Conservation (phyloP, 306 rosid species). For the Quercus dentata region DNA sequence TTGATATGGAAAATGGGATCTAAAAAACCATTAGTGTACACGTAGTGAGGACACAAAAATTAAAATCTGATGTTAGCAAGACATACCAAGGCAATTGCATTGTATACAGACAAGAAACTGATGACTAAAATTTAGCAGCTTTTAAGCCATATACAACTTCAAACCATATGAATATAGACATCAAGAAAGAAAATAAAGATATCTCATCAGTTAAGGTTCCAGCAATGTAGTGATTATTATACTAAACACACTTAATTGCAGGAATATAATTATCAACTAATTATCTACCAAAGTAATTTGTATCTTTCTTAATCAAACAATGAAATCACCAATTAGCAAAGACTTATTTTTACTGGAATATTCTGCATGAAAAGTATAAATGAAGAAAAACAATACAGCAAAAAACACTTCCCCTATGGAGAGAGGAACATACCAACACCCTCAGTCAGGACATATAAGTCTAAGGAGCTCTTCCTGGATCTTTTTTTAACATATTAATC, state of each 20-base stretch:
- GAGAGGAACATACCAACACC: background rate
- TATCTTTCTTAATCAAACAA: background rate
- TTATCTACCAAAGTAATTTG: background rate
- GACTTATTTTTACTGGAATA: background rate
- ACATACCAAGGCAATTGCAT: background rate
- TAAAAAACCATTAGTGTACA: slow-evolving; percentile 37
- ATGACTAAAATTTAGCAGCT: background rate
- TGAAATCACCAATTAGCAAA: background rate
- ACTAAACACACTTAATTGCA: background rate
- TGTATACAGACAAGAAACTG: background rate
- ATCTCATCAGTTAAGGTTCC: background rate
- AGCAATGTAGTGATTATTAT: background rate
- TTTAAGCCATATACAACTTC: background rate
- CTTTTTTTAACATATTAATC: background rate
- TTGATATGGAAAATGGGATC: slow-evolving; percentile 86
- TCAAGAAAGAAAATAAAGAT: background rate
- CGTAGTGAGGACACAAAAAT: background rate
- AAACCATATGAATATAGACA: background rate
- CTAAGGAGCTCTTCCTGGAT: background rate
- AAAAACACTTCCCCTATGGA: background rate
- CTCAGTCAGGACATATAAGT: background rate
- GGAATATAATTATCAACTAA: background rate
- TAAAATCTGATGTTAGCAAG: slow-evolving; percentile 14
- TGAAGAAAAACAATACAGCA: background rate
- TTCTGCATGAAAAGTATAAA: background rate